phyloP scores from a whole-genome alignment of 306 rosid species.

The Inga laurina region DNA sequence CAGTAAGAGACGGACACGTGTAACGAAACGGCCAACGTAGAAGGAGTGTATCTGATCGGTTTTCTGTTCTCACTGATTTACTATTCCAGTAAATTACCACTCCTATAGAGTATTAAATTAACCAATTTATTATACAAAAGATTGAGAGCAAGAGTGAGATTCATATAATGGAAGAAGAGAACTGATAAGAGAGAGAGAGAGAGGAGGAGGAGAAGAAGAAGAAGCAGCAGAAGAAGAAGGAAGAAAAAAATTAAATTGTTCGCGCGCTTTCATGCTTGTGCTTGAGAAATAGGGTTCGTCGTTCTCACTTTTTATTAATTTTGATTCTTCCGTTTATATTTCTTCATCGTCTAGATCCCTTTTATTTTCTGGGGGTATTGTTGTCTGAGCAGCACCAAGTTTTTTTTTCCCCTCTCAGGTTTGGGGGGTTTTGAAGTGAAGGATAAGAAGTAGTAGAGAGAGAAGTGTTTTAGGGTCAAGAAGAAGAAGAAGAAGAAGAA shows the following conservation, averaged over 20 bases:
- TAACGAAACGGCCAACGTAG: constrained; percentile 36
- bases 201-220: neutral
- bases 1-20: constrained; percentile 44
- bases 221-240: neutral
- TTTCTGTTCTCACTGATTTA: constrained; percentile 54
- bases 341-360: neutral
- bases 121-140: constrained; percentile 42
- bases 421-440: neutral
- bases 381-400: constrained; percentile 24
- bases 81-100: constrained; percentile 44
- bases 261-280: neutral
- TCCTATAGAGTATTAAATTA: constrained; percentile 39
- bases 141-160: constrained; percentile 16
- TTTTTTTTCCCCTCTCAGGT: constrained; percentile 10
- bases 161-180: constrained; percentile 1
- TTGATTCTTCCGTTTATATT: neutral
- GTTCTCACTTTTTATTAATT: neutral
- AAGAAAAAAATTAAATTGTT: neutral
- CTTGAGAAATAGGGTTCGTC: neutral
- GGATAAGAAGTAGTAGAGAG: neutral
- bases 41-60: constrained; percentile 49
- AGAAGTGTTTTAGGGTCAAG: neutral
- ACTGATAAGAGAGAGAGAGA: neutral
- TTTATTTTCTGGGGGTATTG: neutral
- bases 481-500: neutral